These are phyloP conservation scores for Cydonia oblonga DNA, from an alignment of 331 rosid genomes.

Conservation along the genomic window DNA sequence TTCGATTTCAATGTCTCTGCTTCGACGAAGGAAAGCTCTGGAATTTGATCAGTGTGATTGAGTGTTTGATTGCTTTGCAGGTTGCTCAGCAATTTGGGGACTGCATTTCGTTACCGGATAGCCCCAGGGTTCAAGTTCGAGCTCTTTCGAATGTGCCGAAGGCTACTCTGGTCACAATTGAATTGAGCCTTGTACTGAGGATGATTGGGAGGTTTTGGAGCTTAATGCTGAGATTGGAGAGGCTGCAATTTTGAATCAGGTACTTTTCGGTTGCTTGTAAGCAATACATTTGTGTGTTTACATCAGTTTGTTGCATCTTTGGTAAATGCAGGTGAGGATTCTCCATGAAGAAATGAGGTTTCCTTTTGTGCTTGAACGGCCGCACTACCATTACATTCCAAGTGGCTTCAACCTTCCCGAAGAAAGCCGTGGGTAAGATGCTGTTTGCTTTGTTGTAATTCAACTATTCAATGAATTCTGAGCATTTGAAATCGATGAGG, in stretches of 20 bases:
- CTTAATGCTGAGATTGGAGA: conserved; percentile 78
- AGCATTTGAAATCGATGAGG: neutral
- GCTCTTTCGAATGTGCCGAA: conserved; percentile 43
- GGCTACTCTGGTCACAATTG: conserved; percentile 51
- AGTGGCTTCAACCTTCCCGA: conserved; percentile 66
- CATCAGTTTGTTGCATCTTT: neutral
- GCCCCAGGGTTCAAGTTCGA: conserved; percentile 49
- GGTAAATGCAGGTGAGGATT: conserved; percentile 55
- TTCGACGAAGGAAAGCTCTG: neutral
- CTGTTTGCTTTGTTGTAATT: neutral
- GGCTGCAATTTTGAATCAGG: conserved; percentile 72
- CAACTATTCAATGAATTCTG: neutral
- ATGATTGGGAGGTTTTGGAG: conserved; percentile 96
- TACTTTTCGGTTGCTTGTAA: neutral
- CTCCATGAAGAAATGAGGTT: conserved; percentile 80
- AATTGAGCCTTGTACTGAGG: conserved; percentile 61
- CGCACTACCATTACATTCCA: conserved; percentile 57
- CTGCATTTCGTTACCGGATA: conserved; percentile 55
- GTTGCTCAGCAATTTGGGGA: conserved; percentile 71
- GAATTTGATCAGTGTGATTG: neutral
- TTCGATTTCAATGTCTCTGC: neutral
- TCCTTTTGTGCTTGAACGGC: conserved; percentile 84
- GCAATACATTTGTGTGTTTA: neutral
- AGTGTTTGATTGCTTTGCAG: conserved; percentile 15
- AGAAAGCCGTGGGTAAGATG: conserved; percentile 90